Evolutionary conservation across 1,284 basidiomycete genomes (phyloP), one percentile per base, ranked within the genome.

Genomic region (Ceratobasidium sp.): DNA sequence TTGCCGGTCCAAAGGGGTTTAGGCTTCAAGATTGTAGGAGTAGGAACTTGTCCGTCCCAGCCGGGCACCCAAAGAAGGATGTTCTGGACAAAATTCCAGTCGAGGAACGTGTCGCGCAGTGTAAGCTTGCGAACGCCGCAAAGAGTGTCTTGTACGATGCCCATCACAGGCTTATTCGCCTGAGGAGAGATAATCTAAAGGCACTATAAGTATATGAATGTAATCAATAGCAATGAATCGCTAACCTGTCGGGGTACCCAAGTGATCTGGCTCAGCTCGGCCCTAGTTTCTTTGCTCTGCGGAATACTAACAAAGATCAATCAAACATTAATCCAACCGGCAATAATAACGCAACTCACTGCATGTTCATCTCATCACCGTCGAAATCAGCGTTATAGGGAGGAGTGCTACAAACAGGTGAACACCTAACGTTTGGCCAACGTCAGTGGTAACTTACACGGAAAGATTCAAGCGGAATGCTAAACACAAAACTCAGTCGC

Each of bases 321-420:
- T 61, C 44, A 46, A 44, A 55, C 40, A 15, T 12, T 44, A 44
- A 58, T 53, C 23, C n/a, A 78, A 53, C 6, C 10, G 26, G 6
- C 18, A 18, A 53, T 61, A 28, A 15, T 26, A 67, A 72, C 56
- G 18, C 49, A 23, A 91, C 94, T 76, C 90, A 96, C 95, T 98
- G 97, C 94, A 99, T 95, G 87, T 99, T 99, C 98, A 99, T 99
- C 86, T 99, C 97, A 85, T 99, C 98, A 83, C 98, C 98, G 85
- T 99, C 98, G 87, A 99, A 99, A 87, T 98, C 97, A 84, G 97
- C 97, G 83, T 98, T 98, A 87, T 96, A 96, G 0, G 95, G 95
- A 53, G 95, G 94, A 20, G 94, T 95, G 75, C 91, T 92, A 83
- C 64, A 82, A 78, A n/a, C 78, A 82, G 80, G 86, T 82, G 83